These are phyloP conservation scores for Novakomyces olei DNA, from an alignment of 805 yeast genomes.

Conservation along the genomic window DNA sequence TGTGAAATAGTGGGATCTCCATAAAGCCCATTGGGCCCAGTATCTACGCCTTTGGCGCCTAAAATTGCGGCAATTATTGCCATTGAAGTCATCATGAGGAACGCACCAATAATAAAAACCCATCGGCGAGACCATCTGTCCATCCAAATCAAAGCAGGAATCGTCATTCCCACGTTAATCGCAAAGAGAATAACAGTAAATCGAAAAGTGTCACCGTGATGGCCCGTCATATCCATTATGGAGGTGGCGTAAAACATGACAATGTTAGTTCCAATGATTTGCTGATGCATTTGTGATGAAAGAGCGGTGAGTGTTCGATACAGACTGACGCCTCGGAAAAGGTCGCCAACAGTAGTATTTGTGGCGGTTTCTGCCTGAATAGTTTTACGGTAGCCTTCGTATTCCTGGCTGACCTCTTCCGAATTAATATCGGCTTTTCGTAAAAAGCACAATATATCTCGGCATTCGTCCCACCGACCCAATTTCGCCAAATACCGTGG, in stretches of 20 bases:
- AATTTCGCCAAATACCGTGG: conserved; percentile 73
- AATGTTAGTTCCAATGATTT: conserved; percentile 89
- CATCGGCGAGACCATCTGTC: conserved; percentile 76
- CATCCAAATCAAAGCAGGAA: conserved; percentile 65
- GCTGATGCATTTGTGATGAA: conserved; percentile 86
- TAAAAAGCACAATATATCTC: conserved; percentile 2
- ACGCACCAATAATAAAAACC: no score
- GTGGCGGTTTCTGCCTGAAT: background rate
- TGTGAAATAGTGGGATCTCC: conserved; percentile 29
- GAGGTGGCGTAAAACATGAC: conserved; percentile 89
- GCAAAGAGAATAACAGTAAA: conserved; percentile 90
- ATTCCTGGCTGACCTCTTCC: no score
- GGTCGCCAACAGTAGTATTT: conserved; percentile 11
- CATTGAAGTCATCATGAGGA: conserved; percentile 62
- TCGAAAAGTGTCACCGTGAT: conserved; percentile 65
- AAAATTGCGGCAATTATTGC: conserved; percentile 57
- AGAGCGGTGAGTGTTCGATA: conserved; percentile 57
- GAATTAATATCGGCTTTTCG: no score
- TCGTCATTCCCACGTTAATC: conserved; percentile 75
- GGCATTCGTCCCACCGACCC: conserved; percentile 37
- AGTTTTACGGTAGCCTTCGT: conserved; percentile 8
- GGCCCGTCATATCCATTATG: conserved; percentile 78
- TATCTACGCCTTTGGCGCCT: conserved; percentile 80
- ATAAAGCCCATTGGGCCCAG: conserved; percentile 71
- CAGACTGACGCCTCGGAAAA: conserved; percentile 15